Evolutionary conservation across 805 yeast species (phyloP).

Genomic region (Candida ascalaphidarum): DNA sequence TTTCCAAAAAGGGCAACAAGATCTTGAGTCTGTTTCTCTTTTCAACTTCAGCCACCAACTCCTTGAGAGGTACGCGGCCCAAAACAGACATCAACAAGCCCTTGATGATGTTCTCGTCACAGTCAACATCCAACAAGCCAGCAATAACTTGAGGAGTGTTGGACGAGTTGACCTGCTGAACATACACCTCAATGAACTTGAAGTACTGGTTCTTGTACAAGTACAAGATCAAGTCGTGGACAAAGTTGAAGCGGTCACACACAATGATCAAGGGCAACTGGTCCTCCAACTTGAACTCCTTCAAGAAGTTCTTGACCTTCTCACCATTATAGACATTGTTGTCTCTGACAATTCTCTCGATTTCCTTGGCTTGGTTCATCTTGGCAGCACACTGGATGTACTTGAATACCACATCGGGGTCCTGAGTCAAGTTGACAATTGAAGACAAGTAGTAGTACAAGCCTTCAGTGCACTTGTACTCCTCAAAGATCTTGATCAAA

Average conservation of each 20-base stretch:
- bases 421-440: constrained; percentile 88
- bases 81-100: constrained; percentile 72
- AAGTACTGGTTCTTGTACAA: constrained; percentile 92
- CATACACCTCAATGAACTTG: constrained; percentile 96
- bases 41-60: constrained; percentile 89
- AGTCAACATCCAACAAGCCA: constrained; percentile 92
- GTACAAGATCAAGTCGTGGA: constrained; percentile 88
- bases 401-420: constrained; percentile 91
- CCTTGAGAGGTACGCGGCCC: constrained; percentile 90
- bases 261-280: constrained; percentile 95
- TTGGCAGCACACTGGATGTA: constrained; percentile 92
- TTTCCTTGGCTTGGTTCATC: constrained; percentile 84
- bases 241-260: constrained; percentile 85
- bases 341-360: constrained; percentile 91
- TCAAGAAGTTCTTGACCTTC: constrained; percentile 93
- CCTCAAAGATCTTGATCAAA: constrained; percentile 87
- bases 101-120: constrained; percentile 86
- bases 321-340: constrained; percentile 94
- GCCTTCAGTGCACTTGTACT: constrained; percentile 87
- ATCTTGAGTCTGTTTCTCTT: constrained; percentile 91
- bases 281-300: constrained; percentile 88
- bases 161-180: constrained; percentile 93
- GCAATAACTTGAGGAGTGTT: constrained; percentile 96
- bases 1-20: constrained; percentile 86
- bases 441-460: constrained; percentile 89